Conservation (phyloP, 148 eudicot genomes). For the Camellia japonica region DNA sequence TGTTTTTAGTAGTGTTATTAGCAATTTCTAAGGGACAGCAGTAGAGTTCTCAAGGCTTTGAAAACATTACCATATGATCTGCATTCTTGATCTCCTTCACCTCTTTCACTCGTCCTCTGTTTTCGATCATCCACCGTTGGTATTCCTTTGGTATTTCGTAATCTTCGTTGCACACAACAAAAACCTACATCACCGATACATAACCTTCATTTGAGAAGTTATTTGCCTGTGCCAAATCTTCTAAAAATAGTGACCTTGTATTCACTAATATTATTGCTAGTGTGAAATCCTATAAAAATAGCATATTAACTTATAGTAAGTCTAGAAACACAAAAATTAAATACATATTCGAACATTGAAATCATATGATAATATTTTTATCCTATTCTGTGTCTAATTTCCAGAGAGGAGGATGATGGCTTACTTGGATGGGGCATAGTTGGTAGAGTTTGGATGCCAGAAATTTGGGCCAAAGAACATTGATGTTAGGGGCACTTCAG, state of each 20-base stretch:
- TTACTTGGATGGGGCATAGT: too few relatives aligned
- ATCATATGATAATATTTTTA: too few relatives aligned
- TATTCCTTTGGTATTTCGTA: conserved; percentile 23
- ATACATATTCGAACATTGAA: too few relatives aligned
- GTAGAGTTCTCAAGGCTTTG: conserved; percentile 29
- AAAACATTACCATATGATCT: conserved; percentile 59
- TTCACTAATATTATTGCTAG: conserved; percentile 36
- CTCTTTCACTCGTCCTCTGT: conserved; percentile 7
- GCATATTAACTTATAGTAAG: too few relatives aligned
- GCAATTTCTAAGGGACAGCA: conserved; percentile 34
- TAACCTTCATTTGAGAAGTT: conserved; percentile 32
- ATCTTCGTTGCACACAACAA: conserved; percentile 36
- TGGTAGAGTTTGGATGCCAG: too few relatives aligned
- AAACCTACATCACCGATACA: conserved; percentile 43
- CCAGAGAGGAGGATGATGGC: too few relatives aligned
- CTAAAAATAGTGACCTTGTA: conserved; percentile 32
- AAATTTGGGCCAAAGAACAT: too few relatives aligned
- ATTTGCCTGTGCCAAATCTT: conserved; percentile 32
- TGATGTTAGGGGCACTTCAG: too few relatives aligned
- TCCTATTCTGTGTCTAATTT: too few relatives aligned
- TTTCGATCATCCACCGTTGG: conserved; percentile 37
- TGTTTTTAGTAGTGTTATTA: too few relatives aligned
- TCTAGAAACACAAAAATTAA: too few relatives aligned
- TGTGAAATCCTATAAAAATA: conserved; percentile 32
- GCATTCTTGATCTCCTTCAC: conserved; percentile 35